Base-by-base conservation (phyloP, 306 rosid genomes). In the Cyclanthera cordifolia region DNA sequence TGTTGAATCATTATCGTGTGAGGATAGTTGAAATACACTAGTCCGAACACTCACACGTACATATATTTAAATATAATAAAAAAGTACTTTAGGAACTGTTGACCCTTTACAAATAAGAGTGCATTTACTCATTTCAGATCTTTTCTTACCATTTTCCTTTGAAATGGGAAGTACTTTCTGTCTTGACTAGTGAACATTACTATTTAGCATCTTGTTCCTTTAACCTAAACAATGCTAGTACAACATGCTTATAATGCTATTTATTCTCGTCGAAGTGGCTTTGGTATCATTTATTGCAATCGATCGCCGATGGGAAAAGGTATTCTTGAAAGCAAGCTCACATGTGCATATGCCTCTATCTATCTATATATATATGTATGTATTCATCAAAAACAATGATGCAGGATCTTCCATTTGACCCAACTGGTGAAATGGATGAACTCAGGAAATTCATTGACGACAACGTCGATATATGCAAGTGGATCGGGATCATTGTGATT, bases 301-400 rank as follows among this genome's bases (percentile, higher is more conserved):
- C 75, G 97, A 94, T 79, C 89, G 21, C 74, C 82, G 43, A 21
- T 94, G 99, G 99, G 95, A 85, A 67, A 77, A 88, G 91, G 97
- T 88, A 49, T 27, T 27, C 32, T 55, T 53, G 51, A 16, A 32
- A 47, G 48, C 19, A 46, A 39, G 24, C 23, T 6, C 24, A 24
- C 4, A 1, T 8, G 45, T 53, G 41, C 8, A 55, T 5, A 64
- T 43, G 34, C 50, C 20, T 64, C 53, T 66, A 9, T 66, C 24
- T 7, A 41, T n/a, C n/a, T n/a, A n/a, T n/a, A n/a, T n/a, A n/a
- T n/a, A n/a, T n/a, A n/a, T n/a, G n/a, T 23, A 23, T 66, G 16
- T 46, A 24, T 25, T 45, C 27, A 66, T 54, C 51, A 41, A 21
- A 71, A 71, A 53, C 79, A n/a, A 46, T 69, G 78, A 53, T 69